Base-by-base conservation (phyloP, 2,329 filamentous ascomycete genomes). In the Pezicula radicicola region DNA sequence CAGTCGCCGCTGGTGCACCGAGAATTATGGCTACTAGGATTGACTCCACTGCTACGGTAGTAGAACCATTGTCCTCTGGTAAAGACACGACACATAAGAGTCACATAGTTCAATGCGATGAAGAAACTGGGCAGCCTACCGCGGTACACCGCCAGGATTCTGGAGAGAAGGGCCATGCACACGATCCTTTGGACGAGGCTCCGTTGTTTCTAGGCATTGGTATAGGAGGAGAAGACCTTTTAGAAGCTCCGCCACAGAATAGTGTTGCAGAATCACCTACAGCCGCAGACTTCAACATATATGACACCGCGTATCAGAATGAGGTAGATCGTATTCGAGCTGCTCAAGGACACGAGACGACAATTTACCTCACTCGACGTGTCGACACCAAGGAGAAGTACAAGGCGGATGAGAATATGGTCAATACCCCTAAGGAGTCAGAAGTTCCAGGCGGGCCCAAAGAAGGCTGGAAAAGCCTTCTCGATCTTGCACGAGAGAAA, bases 251-350 rank as follows among this genome's bases (percentile, higher is more conserved):
- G 13, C 69, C 70, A 3, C 51, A 60, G 36, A 69, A 78, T 19
- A 67, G 87, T 4, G 85, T 96, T 39, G 89, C 89, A 28, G 91
- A 96, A 69, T 95, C 89, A 1, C 93, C 93, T 3, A 87, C 87
- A 0, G 87, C 86, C 1, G 88, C 89, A 6, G 91, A 95, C 54
- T 90, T 90, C 61, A 85, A 94, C 64, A 87, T 97, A 52, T 97
- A 96, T 68, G 90, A 96, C 67, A 83, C 81, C 1, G 93, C 93
- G 0, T 97, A 96, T 66, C 84, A 89, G 63, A 82, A 88, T 55
- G 90, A 97, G 70, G 81, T 94, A 27, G 80, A 87, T 53, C 80
- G 86, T 15, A 93, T 97, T 62, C 71, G 80, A 28, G 69, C 73
- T 56, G 64, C 71, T 55, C 64, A 74, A 60, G 72, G 75, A 51